phyloP scores from a whole-genome alignment of 805 yeast species.

The Millerozyma acaciae region DNA sequence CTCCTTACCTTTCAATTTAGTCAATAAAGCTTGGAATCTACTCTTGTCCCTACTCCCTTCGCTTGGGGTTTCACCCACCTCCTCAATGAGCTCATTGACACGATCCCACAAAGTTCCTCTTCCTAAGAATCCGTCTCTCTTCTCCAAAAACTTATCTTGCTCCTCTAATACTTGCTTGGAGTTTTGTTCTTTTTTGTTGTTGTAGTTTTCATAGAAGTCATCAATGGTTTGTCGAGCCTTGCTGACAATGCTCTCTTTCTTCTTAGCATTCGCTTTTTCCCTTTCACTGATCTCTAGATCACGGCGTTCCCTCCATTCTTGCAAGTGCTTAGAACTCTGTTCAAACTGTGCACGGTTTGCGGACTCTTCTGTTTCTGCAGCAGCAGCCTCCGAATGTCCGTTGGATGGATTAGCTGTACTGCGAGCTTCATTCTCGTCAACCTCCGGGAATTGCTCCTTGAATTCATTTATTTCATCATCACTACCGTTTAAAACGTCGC shows the following conservation, averaged over 20 bases:
- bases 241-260: conserved; percentile 61
- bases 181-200: conserved; percentile 71
- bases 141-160: conserved; percentile 64
- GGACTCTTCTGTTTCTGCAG: conserved; percentile 19
- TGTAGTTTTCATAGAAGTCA: conserved; percentile 89
- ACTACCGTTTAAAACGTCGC: conserved; percentile 39
- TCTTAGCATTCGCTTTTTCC: conserved; percentile 65
- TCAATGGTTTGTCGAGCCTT: conserved; percentile 83
- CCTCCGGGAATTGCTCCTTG: conserved; percentile 63
- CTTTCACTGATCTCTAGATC: conserved; percentile 74
- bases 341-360: conserved; percentile 14
- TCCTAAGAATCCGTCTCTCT: conserved; percentile 63
- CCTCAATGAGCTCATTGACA: conserved; percentile 47
- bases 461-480: conserved; percentile 53
- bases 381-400: conserved; percentile 7
- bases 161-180: conserved; percentile 61
- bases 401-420: conserved; percentile 22
- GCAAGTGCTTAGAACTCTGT: conserved; percentile 49
- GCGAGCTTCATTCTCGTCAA: conserved; percentile 18
- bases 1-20: conserved; percentile 62
- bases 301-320: conserved; percentile 79
- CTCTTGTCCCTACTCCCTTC: conserved; percentile 62
- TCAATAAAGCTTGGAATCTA: conserved; percentile 62
- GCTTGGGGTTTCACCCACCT: conserved; percentile 35
- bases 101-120: conserved; percentile 58